A percentile compares a stretch with the other conserved stretches of the same genome.
Conservation (phyloP, 73 alveolate genomes). For the Symbiodinium natans region DNA sequence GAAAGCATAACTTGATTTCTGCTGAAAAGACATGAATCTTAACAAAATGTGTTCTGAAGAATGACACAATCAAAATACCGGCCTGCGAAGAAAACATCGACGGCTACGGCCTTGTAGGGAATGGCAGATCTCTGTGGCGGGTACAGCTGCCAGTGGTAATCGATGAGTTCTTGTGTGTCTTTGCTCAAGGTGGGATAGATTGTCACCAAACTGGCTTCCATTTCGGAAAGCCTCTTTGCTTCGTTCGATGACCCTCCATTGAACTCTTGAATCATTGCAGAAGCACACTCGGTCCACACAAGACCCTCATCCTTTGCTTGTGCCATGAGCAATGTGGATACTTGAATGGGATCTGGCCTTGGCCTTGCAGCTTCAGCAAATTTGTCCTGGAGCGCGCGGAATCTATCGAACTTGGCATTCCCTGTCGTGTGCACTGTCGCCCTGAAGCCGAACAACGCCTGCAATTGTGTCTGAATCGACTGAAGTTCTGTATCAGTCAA, state of each 20-base stretch:
- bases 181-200: neutral
- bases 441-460: neutral
- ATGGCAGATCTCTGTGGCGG: neutral
- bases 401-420: neutral
- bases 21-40: neutral
- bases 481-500: neutral
- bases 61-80: too few relatives aligned
- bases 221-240: neutral
- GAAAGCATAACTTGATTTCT: neutral
- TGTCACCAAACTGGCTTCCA: neutral
- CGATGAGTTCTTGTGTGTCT: neutral
- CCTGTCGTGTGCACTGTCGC: neutral
- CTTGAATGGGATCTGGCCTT: neutral
- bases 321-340: neutral
- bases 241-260: neutral
- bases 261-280: neutral
- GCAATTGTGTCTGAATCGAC: neutral
- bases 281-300: neutral
- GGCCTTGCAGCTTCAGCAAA: neutral
- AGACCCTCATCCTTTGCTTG: neutral
- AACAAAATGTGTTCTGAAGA: neutral
- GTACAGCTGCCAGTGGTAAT: neutral
- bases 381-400: neutral
- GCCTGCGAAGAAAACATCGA: neutral
- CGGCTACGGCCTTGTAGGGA: neutral